These are phyloP conservation scores for Trypanosoma scelopori DNA, from an alignment of 208 protist genomes.

Conservation along the genomic window DNA sequence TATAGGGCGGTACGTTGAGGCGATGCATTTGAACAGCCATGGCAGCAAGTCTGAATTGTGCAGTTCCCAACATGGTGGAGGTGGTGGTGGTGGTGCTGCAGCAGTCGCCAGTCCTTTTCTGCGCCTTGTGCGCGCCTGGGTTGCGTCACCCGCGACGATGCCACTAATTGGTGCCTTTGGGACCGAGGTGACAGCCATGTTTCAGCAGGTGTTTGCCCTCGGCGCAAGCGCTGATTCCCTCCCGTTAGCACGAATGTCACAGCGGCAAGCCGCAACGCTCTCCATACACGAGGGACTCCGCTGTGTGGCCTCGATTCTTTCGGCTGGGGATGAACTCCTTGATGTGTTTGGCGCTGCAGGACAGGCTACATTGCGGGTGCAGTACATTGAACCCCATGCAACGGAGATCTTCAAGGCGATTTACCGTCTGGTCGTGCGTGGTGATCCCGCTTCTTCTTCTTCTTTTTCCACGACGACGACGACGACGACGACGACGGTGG, in stretches of 20 bases:
- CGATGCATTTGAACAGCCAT: slow-evolving; percentile 44
- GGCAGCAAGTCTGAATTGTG: slow-evolving; percentile 22
- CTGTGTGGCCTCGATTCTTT: slow-evolving; percentile 71
- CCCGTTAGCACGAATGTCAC: not conserved
- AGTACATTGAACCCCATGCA: slow-evolving; percentile 66
- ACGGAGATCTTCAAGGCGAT: slow-evolving; percentile 58
- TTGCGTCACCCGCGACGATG: slow-evolving; percentile 43
- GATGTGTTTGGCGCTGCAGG: slow-evolving; percentile 16
- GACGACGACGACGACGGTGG: too few relatives aligned
- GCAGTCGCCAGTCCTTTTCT: slow-evolving; percentile 61
- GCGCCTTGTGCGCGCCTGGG: slow-evolving; percentile 69
- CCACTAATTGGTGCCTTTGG: slow-evolving; percentile 61
- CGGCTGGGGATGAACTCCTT: slow-evolving; percentile 45
- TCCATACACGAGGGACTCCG: slow-evolving; percentile 65
- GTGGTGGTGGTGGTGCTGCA: slow-evolving; percentile 24
- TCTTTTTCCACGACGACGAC: not conserved
- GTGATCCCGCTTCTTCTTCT: slow-evolving; percentile 13
- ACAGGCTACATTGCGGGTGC: slow-evolving; percentile 40
- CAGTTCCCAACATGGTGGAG: not conserved
- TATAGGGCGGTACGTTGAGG: slow-evolving; percentile 39
- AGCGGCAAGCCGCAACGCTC: slow-evolving; percentile 40
- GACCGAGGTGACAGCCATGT: slow-evolving; percentile 46
- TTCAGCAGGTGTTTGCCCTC: slow-evolving; percentile 67
- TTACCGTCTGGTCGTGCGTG: slow-evolving; percentile 66
- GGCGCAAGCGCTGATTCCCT: not conserved